These are phyloP conservation scores for Beauveria pseudobassiana DNA, from an alignment of 2,329 filamentous ascomycete species.

Conservation along the genomic window DNA sequence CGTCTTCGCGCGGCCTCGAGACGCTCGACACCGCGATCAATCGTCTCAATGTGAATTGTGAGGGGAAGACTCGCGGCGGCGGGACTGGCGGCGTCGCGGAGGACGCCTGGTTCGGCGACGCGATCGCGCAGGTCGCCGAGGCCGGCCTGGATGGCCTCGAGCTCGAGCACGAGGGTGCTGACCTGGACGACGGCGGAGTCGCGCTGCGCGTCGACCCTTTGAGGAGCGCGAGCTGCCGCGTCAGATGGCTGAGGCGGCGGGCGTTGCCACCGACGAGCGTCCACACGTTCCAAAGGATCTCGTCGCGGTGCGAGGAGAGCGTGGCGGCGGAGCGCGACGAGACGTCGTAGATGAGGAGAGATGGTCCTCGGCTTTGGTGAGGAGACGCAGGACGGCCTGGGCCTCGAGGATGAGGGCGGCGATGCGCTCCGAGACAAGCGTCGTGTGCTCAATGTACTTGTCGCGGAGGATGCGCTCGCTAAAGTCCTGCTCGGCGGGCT, in stretches of 20 bases:
- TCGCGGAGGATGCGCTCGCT: slow-evolving; percentile 56
- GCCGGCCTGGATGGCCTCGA: slow-evolving; percentile 64
- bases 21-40: slow-evolving; percentile 64
- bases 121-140: slow-evolving; percentile 65
- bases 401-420: slow-evolving; percentile 60
- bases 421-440: slow-evolving; percentile 63
- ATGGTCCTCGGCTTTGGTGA: slow-evolving; percentile 61
- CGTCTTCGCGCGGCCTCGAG: slow-evolving; percentile 57
- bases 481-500: slow-evolving; percentile 41
- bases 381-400: slow-evolving; percentile 55
- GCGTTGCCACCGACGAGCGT: slow-evolving; percentile 66
- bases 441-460: slow-evolving; percentile 68
- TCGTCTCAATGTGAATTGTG: slow-evolving; percentile 67
- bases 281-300: slow-evolving; percentile 65
- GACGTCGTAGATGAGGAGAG: slow-evolving; percentile 64
- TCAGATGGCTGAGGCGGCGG: slow-evolving; percentile 50
- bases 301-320: slow-evolving; percentile 51
- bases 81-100: slow-evolving; percentile 35
- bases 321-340: slow-evolving; percentile 55
- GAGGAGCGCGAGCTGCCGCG: slow-evolving; percentile 57
- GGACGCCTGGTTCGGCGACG: slow-evolving; percentile 57
- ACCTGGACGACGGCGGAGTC: slow-evolving; percentile 60
- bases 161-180: slow-evolving; percentile 60
- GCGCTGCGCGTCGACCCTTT: slow-evolving; percentile 59
- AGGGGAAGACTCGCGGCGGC: slow-evolving; percentile 45